Evolutionary conservation across 1,284 basidiomycete species (phyloP), one percentile per base, ranked within the genome.

Genomic region (Crepidotus sp.): DNA sequence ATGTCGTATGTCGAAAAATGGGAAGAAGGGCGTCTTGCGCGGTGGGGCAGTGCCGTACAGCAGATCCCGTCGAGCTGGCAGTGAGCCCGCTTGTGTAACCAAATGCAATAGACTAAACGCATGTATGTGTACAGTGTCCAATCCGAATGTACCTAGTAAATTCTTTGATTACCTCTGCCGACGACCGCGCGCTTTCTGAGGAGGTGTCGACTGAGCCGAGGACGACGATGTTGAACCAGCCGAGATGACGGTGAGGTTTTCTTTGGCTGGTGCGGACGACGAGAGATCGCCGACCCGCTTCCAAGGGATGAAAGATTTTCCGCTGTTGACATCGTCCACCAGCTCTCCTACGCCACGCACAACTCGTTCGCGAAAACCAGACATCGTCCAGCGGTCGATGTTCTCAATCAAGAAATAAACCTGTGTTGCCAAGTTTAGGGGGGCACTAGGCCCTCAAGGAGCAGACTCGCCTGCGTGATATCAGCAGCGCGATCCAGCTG

Each of bases 11-110:
- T 96, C 3, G 90, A 89, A 59, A 68, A 77, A 6, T 90, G 85
- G 74, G 94, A 96, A 63, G 63, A 69, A 38, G 89, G 89, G 1
- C 72, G 92, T 42, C 63, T 96, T 44, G 64, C 69, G 30, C 64
- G 69, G 46, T 97, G 94, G 93, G 76, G 74, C 6, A 70, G 80
- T 33, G 77, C 79, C 11, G 76, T 92, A 32, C 71, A 72, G 49
- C 78, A 77, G 53, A 85, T 97, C 39, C 83, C 86, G 36, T 86
- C 86, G 3, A 82, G 79, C 52, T 96, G 93, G 92, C 76, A 70
- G 60, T 67, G 62, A 47, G 5, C n/a, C 8, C 5, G n/a, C 6
- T 55, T 7, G 41, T 7, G 11, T 25, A 43, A 22, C 27, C 29
- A 45, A 36, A 34, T 27, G 36, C 46, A 46, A 29, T 32, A 48